Base-by-base conservation (phyloP, 2,329 filamentous ascomycete species). In the Cladosporium cucumerinum region DNA sequence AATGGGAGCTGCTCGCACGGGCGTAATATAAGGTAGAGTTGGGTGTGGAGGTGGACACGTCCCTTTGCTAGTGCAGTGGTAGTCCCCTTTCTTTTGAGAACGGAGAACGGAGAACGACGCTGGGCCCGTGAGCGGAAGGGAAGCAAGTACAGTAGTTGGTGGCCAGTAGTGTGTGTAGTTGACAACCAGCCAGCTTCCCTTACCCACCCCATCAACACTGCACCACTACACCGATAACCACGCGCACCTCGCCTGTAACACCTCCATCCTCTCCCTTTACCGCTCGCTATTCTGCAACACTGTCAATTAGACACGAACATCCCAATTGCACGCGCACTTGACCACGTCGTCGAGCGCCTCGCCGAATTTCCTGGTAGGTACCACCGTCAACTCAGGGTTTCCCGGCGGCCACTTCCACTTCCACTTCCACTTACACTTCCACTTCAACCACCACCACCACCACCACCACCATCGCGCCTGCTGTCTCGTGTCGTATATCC, bases 391-490 rank as follows among this genome's bases (percentile, higher is more conserved):
- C 8, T 51, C 23, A 51, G 55, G 55, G 14, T 46, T 46, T 26
- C 55, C 36, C 23, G 58, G 26, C 58, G 26, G 43, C 46, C 25
- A 46, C 57, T 39, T 25, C 32, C 32, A 26, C 16, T 32, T 39
- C 21, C 39, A 46, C 16, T 14, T 18, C 54, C n/a, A 36, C 28
- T n/a, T n/a, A 46, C 25, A 46, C 57, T 39, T 25, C 32, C 32
- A 26, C 16, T 32, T 39, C 21, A n/a, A 46, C 55, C 39, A 46
- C 18, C 18, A n/a, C 55, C n/a, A 39, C 30, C 36, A 43, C 55
- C n/a, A 39, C 55, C 12, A 16, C 55, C 55, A 25, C 58, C 58
- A 51, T 61, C 58, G 58, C 58, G 58, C 43, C 58, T 61, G 46
- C 51, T 8, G 30, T n/a, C 43, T 55, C 11, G 55, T 51, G n/a